Evolutionary conservation across 257 asterid species (phyloP), one percentile per base, ranked within the genome.

Genomic region (Jasminum sambac): DNA sequence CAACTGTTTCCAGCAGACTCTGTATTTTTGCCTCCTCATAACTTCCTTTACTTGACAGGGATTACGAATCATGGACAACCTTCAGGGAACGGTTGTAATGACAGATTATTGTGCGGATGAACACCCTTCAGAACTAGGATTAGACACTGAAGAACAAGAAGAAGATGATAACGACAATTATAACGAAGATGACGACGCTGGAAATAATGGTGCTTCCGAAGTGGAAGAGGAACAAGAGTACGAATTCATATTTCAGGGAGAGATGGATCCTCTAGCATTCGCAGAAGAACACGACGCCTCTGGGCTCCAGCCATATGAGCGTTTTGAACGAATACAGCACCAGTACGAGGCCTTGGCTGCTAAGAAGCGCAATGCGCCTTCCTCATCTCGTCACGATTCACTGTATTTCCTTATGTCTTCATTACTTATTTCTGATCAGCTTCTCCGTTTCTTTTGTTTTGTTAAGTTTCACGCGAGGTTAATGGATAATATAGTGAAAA

Each of bases 181-280:
- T 14, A 34, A 7, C 11, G 63, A 74, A 25, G 78, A 63, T 19
- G 75, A 72, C 19, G 73, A 72, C 39, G 80, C 40, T 17, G 85
- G 77, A 10, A 60, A 64, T 48, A 80, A 84, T 5, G 90, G 74
- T 3, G 89, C 40, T 6, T 88, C 82, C 0, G 95, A 79, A 6
- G 92, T 77, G 0, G 87, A 82, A 16, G 89, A 79, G 50, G 87
- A 78, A 34, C 83, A 71, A 19, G 95, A 72, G 61, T 86, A 85
- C 72, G 73, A 71, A 40, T 86, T 89, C 74, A 88, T 79, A 66
- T 88, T 92, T 73, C 76, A 79, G 40, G 92, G 76, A 6, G 95
- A 80, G 67, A 88, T 85, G 96, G 88, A 92, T 63, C 98, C 98
- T 60, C 74, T 88, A 23, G 75, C 87, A 8, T 88, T 92, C 65